Evolutionary conservation across 768 basidiomycete species (phyloP).

Genomic region (Boletus rufocinnamomeus): DNA sequence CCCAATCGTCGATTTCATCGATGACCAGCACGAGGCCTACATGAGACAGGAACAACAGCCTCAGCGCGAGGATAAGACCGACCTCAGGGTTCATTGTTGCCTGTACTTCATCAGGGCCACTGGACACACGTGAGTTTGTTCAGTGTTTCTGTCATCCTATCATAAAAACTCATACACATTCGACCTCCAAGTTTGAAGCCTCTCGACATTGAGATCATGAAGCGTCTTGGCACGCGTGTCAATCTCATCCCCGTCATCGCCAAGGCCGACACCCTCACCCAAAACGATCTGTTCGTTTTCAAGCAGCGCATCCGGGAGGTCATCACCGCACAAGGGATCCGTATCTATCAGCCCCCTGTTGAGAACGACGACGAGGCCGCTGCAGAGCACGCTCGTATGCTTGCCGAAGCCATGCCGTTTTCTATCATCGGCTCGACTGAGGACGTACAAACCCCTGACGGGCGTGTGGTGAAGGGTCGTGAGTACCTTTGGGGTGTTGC

Average conservation of each 20-base stretch:
- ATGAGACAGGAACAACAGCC: constrained; percentile 48
- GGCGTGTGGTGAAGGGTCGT: constrained; percentile 92
- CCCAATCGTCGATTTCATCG: constrained; percentile 40
- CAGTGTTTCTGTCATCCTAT: not conserved
- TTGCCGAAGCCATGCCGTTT: constrained; percentile 94
- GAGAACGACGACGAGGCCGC: constrained; percentile 85
- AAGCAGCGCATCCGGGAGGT: constrained; percentile 95
- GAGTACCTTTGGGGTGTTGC: constrained; percentile 99
- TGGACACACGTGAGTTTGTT: constrained; percentile 82
- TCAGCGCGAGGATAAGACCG: constrained; percentile 90
- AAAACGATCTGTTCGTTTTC: constrained; percentile 87
- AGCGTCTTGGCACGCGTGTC: constrained; percentile 95
- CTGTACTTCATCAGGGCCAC: constrained; percentile 96
- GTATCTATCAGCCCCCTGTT: constrained; percentile 91
- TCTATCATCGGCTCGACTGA: constrained; percentile 98
- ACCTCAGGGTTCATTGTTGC: constrained; percentile 95
- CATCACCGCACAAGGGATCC: constrained; percentile 87
- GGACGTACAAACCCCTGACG: constrained; percentile 90
- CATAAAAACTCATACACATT: constrained; percentile 6
- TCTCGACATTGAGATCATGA: constrained; percentile 99
- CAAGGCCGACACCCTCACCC: constrained; percentile 97
- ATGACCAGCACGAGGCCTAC: not conserved
- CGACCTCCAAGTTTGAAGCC: constrained; percentile 71
- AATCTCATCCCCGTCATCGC: constrained; percentile 98
- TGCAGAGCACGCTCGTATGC: constrained; percentile 84